Conservation (phyloP, 768 basidiomycete genomes). For the Termitomyces sp. region DNA sequence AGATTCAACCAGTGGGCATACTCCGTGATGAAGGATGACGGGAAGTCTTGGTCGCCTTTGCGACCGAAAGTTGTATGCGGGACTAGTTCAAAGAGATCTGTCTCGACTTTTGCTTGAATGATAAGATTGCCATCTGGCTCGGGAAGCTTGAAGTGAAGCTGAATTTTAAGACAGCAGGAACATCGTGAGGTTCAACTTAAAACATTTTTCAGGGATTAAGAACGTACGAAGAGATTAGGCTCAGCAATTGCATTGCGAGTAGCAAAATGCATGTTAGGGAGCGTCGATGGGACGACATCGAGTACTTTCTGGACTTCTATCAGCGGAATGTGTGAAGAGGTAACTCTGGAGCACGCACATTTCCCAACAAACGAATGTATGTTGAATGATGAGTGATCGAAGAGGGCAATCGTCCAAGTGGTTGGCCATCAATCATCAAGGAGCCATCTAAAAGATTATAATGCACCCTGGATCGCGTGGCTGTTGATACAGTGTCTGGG, state of each 20-base stretch:
- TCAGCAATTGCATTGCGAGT: background rate
- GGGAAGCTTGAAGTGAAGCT: slow-evolving; percentile 29
- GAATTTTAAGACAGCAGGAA: background rate
- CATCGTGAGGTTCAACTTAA: background rate
- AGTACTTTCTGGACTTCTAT: slow-evolving; percentile 9
- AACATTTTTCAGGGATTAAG: slow-evolving; percentile 10
- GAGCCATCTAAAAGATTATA: slow-evolving; percentile 37
- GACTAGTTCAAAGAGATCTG: slow-evolving; percentile 28
- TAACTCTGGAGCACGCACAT: slow-evolving; percentile 20
- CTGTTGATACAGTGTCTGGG: background rate
- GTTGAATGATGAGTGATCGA: slow-evolving; percentile 26
- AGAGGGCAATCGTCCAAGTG: slow-evolving; percentile 32
- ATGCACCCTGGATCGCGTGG: slow-evolving; percentile 19
- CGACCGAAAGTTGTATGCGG: slow-evolving; percentile 21
- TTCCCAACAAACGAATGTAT: slow-evolving; percentile 32
- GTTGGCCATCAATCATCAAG: slow-evolving; percentile 38
- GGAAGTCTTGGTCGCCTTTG: slow-evolving; percentile 20
- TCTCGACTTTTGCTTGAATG: slow-evolving; percentile 22
- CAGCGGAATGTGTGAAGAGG: background rate
- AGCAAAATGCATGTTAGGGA: slow-evolving; percentile 7
- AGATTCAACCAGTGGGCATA: slow-evolving; percentile 32
- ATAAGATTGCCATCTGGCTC: slow-evolving; percentile 17
- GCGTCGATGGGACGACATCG: slow-evolving; percentile 4
- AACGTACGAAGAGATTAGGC: slow-evolving; percentile 13
- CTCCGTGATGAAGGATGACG: slow-evolving; percentile 22